A percentile compares a stretch with the other conserved stretches of the same genome.
Evolutionary conservation across 768 basidiomycete species (phyloP).

Genomic region (Collybia nuda): DNA sequence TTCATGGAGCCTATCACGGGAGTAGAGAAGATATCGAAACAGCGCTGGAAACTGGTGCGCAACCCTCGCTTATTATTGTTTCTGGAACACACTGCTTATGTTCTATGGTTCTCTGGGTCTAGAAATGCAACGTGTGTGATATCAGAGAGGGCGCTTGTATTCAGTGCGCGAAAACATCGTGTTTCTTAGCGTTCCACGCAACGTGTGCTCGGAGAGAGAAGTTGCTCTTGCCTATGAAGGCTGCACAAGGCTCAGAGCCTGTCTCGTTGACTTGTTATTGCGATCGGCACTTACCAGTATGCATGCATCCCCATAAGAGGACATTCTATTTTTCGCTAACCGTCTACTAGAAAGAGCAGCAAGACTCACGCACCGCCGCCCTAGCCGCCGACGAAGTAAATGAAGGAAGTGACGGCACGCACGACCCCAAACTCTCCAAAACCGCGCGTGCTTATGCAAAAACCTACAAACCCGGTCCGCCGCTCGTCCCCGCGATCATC

Average conservation of each 20-base stretch:
- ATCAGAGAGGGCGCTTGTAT: conserved; percentile 81
- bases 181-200: conserved; percentile 92
- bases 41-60: conserved; percentile 90
- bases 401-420: conserved; percentile 26
- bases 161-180: conserved; percentile 88
- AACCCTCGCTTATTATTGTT: background rate
- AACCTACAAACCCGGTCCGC: conserved; percentile 89
- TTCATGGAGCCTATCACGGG: conserved; percentile 99
- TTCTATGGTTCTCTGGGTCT: background rate
- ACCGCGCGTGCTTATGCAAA: conserved; percentile 90
- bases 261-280: conserved; percentile 79
- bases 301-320: conserved; percentile 19
- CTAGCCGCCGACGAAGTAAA: conserved; percentile 50
- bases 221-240: conserved; percentile 85
- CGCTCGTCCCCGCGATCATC: conserved; percentile 84
- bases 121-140: conserved; percentile 52
- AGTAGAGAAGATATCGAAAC: conserved; percentile 83
- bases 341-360: conserved; percentile 60
- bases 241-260: conserved; percentile 70
- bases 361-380: conserved; percentile 56
- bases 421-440: conserved; percentile 52
- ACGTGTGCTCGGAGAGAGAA: conserved; percentile 92
- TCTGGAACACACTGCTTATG: background rate
- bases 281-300: conserved; percentile 87
- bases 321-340: background rate